Conservation (phyloP, 306 rosid species). For the Inga laurina region DNA sequence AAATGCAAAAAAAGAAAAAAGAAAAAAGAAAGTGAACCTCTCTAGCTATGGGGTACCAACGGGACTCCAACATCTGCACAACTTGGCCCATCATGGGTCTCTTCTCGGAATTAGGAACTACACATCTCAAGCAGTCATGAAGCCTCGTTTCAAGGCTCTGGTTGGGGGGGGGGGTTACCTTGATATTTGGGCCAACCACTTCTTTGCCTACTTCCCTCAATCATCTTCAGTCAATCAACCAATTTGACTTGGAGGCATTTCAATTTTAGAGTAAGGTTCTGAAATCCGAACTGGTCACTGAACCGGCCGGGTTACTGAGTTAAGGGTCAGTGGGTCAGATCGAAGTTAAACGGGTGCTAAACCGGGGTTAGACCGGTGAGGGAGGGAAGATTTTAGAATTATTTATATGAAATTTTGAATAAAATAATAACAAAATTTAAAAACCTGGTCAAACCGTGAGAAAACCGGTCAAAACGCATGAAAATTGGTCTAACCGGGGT, state of each 20-base stretch:
- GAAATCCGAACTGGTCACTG: too few relatives aligned
- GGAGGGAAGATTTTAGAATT: too few relatives aligned
- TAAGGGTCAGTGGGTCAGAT: too few relatives aligned
- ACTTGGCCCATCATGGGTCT: conserved; percentile 96
- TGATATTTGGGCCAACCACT: conserved; percentile 86
- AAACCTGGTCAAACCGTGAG: too few relatives aligned
- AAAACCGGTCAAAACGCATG: too few relatives aligned
- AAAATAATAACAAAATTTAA: too few relatives aligned
- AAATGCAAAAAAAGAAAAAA: neutral
- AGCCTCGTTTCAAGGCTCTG: conserved; percentile 81
- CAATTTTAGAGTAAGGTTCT: conserved; percentile 28
- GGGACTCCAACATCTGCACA: conserved; percentile 92
- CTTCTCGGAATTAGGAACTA: conserved; percentile 92
- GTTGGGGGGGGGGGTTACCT: conserved; percentile 75
- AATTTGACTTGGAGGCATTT: conserved; percentile 67
- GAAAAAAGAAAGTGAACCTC: conserved; percentile 52
- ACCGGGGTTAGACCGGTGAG: too few relatives aligned
- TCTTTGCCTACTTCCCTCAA: conserved; percentile 72
- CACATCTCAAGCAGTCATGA: conserved; percentile 91
- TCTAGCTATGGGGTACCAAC: conserved; percentile 82
- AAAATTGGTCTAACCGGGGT: too few relatives aligned
- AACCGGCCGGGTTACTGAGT: too few relatives aligned
- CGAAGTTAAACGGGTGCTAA: too few relatives aligned
- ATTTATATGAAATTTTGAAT: too few relatives aligned
- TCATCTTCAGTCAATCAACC: conserved; percentile 93